Evolutionary conservation across 306 rosid species (phyloP).

Genomic region (Sindora glabra): DNA sequence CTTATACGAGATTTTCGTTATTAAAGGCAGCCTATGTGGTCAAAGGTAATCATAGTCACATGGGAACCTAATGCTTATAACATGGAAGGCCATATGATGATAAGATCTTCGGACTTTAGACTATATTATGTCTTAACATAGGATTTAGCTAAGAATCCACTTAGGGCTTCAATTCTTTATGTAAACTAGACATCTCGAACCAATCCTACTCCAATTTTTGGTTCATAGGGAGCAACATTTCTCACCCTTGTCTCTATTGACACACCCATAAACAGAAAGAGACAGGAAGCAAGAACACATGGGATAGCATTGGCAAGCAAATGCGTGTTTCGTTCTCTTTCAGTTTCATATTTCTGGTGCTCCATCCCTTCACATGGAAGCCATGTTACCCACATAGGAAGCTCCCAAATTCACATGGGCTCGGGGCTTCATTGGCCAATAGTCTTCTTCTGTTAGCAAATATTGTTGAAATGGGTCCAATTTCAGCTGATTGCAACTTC

Average conservation of each 20-base stretch:
- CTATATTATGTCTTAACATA: no score
- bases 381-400: slow-evolving; percentile 15
- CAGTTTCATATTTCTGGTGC: background rate
- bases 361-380: slow-evolving; percentile 35
- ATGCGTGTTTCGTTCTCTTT: slow-evolving; percentile 1
- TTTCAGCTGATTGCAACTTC: no score
- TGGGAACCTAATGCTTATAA: background rate
- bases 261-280: background rate
- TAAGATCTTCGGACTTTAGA: background rate
- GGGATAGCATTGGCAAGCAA: no score
- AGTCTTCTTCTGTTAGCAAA: no score
- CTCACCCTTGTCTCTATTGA: no score
- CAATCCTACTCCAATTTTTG: background rate
- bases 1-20: background rate
- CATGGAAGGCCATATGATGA: background rate
- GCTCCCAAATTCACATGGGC: slow-evolving; percentile 23
- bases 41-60: background rate
- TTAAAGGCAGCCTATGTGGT: background rate
- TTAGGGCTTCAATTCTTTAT: no score
- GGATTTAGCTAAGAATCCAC: no score
- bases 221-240: background rate
- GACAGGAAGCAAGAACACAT: background rate
- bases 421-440: background rate
- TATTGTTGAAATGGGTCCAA: no score
- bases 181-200: no score